phyloP scores from a whole-genome alignment of 345 rosid genomes.

The Euclidium syriacum region DNA sequence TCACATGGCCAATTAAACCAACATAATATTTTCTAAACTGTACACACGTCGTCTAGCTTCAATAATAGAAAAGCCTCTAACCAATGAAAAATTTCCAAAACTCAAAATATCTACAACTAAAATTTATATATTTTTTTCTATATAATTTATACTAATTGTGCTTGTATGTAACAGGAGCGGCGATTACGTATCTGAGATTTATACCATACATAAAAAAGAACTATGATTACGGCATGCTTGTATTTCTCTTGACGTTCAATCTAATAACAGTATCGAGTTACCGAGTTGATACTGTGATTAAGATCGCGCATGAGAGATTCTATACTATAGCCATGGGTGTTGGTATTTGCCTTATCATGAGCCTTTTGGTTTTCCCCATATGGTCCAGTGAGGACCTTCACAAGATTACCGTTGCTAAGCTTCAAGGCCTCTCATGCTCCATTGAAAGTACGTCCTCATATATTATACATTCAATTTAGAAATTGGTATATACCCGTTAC shows the following conservation, averaged over 20 bases:
- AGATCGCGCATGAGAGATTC: constrained; percentile 56
- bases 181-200: constrained; percentile 66
- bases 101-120: neutral
- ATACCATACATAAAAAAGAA: constrained; percentile 72
- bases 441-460: constrained; percentile 43
- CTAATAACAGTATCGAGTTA: constrained; percentile 75
- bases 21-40: too few species aligned
- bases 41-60: too few species aligned
- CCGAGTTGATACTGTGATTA: constrained; percentile 48
- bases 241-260: constrained; percentile 76
- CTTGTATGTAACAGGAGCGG: constrained; percentile 47
- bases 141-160: too few species aligned
- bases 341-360: constrained; percentile 62
- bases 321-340: constrained; percentile 68
- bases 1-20: too few species aligned
- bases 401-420: constrained; percentile 48
- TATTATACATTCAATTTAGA: neutral
- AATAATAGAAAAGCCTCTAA: too few species aligned
- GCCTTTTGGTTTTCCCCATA: constrained; percentile 54
- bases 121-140: neutral
- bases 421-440: constrained; percentile 62
- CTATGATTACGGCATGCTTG: constrained; percentile 75
- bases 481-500: neutral
- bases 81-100: neutral
- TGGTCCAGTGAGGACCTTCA: constrained; percentile 90